These are phyloP conservation scores for Macrolepiota dolichaula DNA, from an alignment of 768 basidiomycete species.

Conservation along the genomic window DNA sequence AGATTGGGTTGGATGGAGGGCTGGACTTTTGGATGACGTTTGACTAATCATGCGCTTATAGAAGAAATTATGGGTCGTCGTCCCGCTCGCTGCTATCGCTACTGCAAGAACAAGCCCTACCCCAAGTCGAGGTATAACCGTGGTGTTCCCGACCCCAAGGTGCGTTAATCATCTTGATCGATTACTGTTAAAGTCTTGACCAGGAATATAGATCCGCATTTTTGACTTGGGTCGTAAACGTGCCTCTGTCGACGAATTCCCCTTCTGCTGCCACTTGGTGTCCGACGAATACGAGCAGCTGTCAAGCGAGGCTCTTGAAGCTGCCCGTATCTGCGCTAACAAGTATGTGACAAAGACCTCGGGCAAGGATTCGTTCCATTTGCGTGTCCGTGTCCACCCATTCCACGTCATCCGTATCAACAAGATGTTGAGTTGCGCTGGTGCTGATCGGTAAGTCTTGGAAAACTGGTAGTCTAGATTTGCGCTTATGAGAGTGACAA, in stretches of 20 bases:
- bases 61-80: constrained; percentile 81
- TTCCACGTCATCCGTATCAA: constrained; percentile 99
- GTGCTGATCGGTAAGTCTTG: constrained; percentile 84
- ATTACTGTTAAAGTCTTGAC: not conserved
- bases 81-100: constrained; percentile 97
- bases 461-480: not conserved
- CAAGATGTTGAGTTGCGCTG: constrained; percentile 99
- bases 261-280: constrained; percentile 94
- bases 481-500: not conserved
- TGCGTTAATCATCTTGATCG: constrained; percentile 22
- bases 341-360: constrained; percentile 98
- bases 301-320: constrained; percentile 93
- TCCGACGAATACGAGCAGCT: constrained; percentile 99
- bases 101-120: constrained; percentile 99
- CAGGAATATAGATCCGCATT: constrained; percentile 74
- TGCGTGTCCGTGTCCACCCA: constrained; percentile 95
- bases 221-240: constrained; percentile 96
- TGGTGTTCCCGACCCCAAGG: constrained; percentile 97
- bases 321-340: constrained; percentile 98
- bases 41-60: constrained; percentile 9
- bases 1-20: constrained; percentile 9
- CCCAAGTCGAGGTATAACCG: constrained; percentile 95
- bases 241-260: constrained; percentile 96
- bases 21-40: constrained; percentile 13
- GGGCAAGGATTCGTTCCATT: constrained; percentile 98